A percentile compares a stretch with the other conserved stretches of the same genome.
Evolutionary conservation across 1,284 basidiomycete genomes (phyloP).

Genomic region (Ustilago curta): DNA sequence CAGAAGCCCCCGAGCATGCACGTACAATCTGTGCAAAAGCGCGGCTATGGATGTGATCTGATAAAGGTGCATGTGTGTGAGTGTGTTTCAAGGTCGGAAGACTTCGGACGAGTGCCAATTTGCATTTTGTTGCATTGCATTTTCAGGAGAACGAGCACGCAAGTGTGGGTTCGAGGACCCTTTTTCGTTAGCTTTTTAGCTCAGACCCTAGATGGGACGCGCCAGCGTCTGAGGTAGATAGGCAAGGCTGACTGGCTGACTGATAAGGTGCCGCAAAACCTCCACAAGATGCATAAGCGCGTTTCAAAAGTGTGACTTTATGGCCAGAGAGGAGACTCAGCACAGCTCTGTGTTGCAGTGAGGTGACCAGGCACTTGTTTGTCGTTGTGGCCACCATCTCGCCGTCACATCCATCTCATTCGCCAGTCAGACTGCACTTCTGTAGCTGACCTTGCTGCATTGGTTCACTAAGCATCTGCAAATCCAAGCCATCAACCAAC

Average conservation of each 20-base stretch:
- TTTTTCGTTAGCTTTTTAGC: background rate
- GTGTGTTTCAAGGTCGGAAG: background rate
- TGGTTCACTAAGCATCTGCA: no score
- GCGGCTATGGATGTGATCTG: slow-evolving; percentile 4
- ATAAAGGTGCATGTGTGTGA: background rate
- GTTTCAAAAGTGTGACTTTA: no score
- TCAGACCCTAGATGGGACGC: slow-evolving; percentile 7
- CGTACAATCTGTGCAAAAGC: no score
- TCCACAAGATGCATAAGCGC: slow-evolving; percentile 22
- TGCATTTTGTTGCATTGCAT: background rate
- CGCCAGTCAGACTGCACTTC: no score
- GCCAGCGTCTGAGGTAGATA: background rate
- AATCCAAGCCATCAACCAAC: no score
- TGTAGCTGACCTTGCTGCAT: no score
- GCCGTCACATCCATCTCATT: no score
- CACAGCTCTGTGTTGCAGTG: background rate
- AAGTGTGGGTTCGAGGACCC: slow-evolving; percentile 1
- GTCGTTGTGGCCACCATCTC: no score
- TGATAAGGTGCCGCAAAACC: slow-evolving; percentile 29
- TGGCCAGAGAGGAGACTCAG: background rate
- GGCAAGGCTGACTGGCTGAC: background rate
- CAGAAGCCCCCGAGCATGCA: no score
- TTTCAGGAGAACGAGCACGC: background rate
- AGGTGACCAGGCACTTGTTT: no score
- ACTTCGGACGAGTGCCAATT: slow-evolving; percentile 7